phyloP scores from a whole-genome alignment of 768 basidiomycete genomes.

The Xerocomus spinulosus region DNA sequence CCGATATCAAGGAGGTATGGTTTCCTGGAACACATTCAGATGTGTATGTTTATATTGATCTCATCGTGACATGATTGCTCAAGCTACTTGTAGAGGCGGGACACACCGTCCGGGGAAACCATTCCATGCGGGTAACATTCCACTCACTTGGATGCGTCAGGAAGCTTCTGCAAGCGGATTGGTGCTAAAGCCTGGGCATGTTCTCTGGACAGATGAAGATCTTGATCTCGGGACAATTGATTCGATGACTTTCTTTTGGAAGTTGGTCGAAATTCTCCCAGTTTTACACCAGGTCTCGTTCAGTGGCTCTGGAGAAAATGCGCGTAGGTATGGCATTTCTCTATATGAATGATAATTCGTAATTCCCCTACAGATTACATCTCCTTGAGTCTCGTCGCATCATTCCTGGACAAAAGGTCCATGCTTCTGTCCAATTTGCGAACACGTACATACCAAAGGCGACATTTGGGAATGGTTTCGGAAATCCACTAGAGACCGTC shows the following conservation, averaged over 20 bases:
- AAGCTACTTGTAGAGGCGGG: slow-evolving; percentile 10
- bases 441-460: slow-evolving; percentile 16
- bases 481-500: slow-evolving; percentile 5
- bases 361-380: slow-evolving; percentile 5
- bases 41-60: slow-evolving; percentile 15
- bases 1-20: slow-evolving; percentile 54
- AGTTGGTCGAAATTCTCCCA: slow-evolving; percentile 11
- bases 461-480: slow-evolving; percentile 15
- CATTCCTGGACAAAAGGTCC: slow-evolving; percentile 17
- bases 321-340: slow-evolving; percentile 2
- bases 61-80: not conserved
- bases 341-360: not conserved
- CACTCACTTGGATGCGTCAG: slow-evolving; percentile 30
- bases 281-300: slow-evolving; percentile 16
- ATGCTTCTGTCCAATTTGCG: slow-evolving; percentile 18
- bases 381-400: slow-evolving; percentile 15
- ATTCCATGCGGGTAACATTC: slow-evolving; percentile 14
- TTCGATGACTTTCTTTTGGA: slow-evolving; percentile 16
- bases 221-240: slow-evolving; percentile 14
- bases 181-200: slow-evolving; percentile 14
- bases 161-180: slow-evolving; percentile 26
- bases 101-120: slow-evolving; percentile 10
- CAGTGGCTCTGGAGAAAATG: slow-evolving; percentile 11
- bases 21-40: slow-evolving; percentile 45
- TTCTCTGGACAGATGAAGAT: slow-evolving; percentile 18